phyloP scores from a whole-genome alignment of 352 stramenopile genomes.

The Peronospora belbahrii region DNA sequence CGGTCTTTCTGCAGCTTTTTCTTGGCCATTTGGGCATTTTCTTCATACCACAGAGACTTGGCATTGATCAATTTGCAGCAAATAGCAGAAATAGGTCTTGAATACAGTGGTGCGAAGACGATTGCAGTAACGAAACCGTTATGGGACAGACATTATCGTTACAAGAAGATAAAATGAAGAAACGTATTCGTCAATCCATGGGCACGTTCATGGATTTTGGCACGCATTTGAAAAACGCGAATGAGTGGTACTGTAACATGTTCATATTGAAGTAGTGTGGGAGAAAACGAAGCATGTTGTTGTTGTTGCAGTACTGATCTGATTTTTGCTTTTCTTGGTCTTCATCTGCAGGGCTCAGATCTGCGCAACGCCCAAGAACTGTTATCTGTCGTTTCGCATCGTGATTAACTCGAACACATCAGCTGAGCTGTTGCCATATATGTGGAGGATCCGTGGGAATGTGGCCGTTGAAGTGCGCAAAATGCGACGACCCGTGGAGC shows the following conservation, averaged over 20 bases:
- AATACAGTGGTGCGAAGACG: too few species aligned
- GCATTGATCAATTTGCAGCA: not conserved
- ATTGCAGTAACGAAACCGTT: too few species aligned
- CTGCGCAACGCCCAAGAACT: constrained; percentile 69
- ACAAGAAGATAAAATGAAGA: constrained; percentile 69
- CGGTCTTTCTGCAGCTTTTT: constrained; percentile 3
- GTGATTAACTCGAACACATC: constrained; percentile 57
- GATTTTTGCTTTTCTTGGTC: not conserved
- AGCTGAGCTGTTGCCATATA: constrained; percentile 56
- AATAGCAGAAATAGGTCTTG: not conserved
- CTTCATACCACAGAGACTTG: not conserved
- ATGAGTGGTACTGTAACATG: constrained; percentile 52
- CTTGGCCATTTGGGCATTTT: constrained; percentile 22
- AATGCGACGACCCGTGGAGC: constrained; percentile 42
- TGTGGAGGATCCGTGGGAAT: constrained; percentile 65
- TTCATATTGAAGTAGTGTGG: constrained; percentile 12
- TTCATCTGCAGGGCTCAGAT: constrained; percentile 42
- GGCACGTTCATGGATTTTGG: constrained; percentile 66
- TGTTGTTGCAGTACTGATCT: too few species aligned
- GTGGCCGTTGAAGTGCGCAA: constrained; percentile 70
- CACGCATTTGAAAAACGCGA: constrained; percentile 60
- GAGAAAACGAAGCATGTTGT: too few species aligned
- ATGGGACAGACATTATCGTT: constrained; percentile 70
- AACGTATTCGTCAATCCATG: constrained; percentile 59
- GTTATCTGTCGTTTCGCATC: constrained; percentile 64